A percentile compares a stretch with the other conserved stretches of the same genome.
Conservation (phyloP, 78 protist genomes). For the Ministeria vibrans region DNA sequence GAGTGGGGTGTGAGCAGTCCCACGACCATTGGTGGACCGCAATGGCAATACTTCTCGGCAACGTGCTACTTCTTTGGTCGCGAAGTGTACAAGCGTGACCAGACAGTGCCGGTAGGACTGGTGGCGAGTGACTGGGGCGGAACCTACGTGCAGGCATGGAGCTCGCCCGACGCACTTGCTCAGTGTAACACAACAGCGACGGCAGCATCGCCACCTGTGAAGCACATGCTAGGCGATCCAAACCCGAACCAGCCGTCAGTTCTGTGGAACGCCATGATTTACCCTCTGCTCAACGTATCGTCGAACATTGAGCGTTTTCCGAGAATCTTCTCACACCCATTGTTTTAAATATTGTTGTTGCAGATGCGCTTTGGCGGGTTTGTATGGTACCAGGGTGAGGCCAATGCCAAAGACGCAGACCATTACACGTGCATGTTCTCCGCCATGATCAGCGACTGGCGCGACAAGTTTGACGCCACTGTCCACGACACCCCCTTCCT, state of each 20-base stretch:
- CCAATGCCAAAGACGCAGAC: not conserved
- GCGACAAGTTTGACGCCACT: not conserved
- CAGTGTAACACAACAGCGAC: not conserved
- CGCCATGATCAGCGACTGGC: constrained; percentile 6
- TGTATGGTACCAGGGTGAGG: not conserved
- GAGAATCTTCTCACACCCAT: not conserved
- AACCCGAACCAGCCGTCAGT: not conserved
- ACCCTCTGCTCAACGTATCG: too few species aligned
- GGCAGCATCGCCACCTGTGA: not conserved
- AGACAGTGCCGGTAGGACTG: not conserved
- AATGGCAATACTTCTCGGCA: not conserved
- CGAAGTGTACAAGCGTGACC: not conserved
- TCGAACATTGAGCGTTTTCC: not conserved
- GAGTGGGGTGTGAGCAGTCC: too few species aligned
- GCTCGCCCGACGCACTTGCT: not conserved
- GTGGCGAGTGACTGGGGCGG: not conserved
- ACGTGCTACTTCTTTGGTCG: not conserved
- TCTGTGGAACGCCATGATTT: not conserved
- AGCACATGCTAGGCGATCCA: not conserved
- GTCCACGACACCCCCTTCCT: not conserved
- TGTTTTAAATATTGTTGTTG: not conserved
- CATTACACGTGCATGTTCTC: not conserved
- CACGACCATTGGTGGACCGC: not conserved
- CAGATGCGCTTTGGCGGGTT: not conserved
- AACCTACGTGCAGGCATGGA: not conserved